These are phyloP conservation scores for Mucor sp. DNA, from an alignment of 371 early-diverging fungal genomes.

Conservation along the genomic window DNA sequence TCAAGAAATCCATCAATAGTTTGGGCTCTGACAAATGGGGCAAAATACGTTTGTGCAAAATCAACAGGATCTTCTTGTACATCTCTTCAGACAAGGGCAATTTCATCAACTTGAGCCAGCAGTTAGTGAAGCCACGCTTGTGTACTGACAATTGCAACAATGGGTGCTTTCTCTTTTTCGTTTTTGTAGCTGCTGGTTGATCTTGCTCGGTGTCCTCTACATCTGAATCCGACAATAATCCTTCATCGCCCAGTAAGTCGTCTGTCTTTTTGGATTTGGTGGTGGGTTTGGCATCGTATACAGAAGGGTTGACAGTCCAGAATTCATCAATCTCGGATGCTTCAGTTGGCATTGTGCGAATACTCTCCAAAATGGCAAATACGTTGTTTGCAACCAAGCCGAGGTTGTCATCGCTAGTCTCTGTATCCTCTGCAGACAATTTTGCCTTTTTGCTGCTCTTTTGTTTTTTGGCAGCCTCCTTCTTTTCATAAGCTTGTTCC, in stretches of 20 bases:
- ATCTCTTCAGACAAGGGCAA: slow-evolving; percentile 70
- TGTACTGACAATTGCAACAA: slow-evolving; percentile 51
- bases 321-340: slow-evolving; percentile 63
- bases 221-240: slow-evolving; percentile 44
- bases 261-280: slow-evolving; percentile 23
- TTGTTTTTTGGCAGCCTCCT: slow-evolving; percentile 6
- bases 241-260: slow-evolving; percentile 32
- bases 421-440: not conserved
- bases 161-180: slow-evolving; percentile 34
- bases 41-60: slow-evolving; percentile 84
- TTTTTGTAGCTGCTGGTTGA: slow-evolving; percentile 19
- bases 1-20: slow-evolving; percentile 89
- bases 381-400: slow-evolving; percentile 49
- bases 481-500: slow-evolving; percentile 24
- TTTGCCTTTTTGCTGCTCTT: slow-evolving; percentile 18
- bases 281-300: slow-evolving; percentile 30
- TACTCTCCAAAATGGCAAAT: slow-evolving; percentile 55
- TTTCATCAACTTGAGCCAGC: slow-evolving; percentile 81
- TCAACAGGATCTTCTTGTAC: slow-evolving; percentile 79
- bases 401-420: slow-evolving; percentile 1
- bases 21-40: slow-evolving; percentile 81
- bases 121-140: slow-evolving; percentile 65
- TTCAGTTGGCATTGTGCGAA: slow-evolving; percentile 65
- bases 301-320: slow-evolving; percentile 55
- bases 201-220: slow-evolving; percentile 35